Conservation (phyloP, 2,329 filamentous ascomycete genomes). For the Fusarium chlamydosporum region DNA sequence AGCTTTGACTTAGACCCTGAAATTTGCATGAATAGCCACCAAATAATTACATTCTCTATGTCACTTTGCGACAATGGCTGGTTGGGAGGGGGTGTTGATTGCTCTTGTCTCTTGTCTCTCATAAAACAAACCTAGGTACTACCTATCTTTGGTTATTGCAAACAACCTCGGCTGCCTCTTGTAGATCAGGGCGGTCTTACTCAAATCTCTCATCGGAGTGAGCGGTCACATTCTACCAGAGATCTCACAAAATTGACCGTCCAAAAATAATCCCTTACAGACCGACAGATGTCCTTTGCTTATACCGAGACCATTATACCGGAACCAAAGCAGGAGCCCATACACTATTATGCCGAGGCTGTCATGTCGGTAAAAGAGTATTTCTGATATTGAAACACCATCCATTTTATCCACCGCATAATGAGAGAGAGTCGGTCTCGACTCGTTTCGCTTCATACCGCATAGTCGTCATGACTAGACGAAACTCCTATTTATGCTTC, state of each 20-base stretch:
- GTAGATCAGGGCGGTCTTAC: not conserved
- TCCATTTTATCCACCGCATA: conserved; percentile 19
- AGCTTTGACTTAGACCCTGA: conserved; percentile 17
- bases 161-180: conserved; percentile 1
- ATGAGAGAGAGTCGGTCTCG: conserved; percentile 9
- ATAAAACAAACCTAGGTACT: conserved; percentile 13
- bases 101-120: conserved; percentile 2
- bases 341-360: conserved; percentile 13
- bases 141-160: not conserved
- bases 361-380: conserved; percentile 16
- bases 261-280: conserved; percentile 8
- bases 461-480: conserved; percentile 12
- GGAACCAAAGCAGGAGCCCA: conserved; percentile 1
- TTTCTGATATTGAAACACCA: conserved; percentile 32
- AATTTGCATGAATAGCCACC: conserved; percentile 16
- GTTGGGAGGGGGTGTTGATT: not conserved
- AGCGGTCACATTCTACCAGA: conserved; percentile 16
- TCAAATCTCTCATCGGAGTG: conserved; percentile 5
- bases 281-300: conserved; percentile 8
- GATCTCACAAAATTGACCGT: conserved; percentile 1
- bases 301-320: conserved; percentile 5
- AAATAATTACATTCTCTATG: conserved; percentile 6
- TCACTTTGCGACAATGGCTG: conserved; percentile 10
- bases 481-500: conserved; percentile 21
- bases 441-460: conserved; percentile 21